Base-by-base conservation (phyloP, 306 rosid genomes). In the Prunus padus region DNA sequence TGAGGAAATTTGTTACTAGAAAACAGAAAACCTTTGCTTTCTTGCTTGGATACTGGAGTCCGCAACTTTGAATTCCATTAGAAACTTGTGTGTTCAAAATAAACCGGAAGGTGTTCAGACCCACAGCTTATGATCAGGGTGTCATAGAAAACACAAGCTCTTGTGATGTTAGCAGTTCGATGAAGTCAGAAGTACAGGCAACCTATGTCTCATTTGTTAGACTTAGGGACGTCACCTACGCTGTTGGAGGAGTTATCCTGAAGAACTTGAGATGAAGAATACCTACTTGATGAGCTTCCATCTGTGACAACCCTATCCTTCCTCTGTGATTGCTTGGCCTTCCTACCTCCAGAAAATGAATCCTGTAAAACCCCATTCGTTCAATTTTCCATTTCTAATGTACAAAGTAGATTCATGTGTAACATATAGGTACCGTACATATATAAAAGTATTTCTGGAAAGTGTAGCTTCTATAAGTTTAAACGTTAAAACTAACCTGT, bases 171-270 rank as follows among this genome's bases (percentile, higher is more conserved):
- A 56, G 62, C 42, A 56, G 25, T 22, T 22, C 31, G 80, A 75
- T 46, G 71, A 45, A 9, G 45, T 77, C 63, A 70, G 71, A 44
- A 73, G 75, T 52, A 56, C 67, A 62, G 28, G 64, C 55, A 76
- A 69, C 72, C 40, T 15, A 47, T 76, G 49, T 37, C 64, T 93
- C 78, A 83, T 49, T 86, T 72, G 69, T 79, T 82, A 70, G 79
- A 47, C 80, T 90, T 88, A 14, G 91, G 90, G 49, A 69, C 54
- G 82, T 92, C 89, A 55, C 92, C 80, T 22, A 87, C 82, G 3
- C 97, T 90, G 83, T 87, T 89, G 73, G 93, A 85, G 52, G 88
- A 92, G 89, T 93, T 88, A 81, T 86, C 96, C 79, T 82, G 94
- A 63, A 78, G 82, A 85, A 87, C 95, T 79, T 82, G 91, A 74